Evolutionary conservation across 1,284 basidiomycete species (phyloP), one percentile per base, ranked within the genome.

Genomic region (Trichosporon ovoides): DNA sequence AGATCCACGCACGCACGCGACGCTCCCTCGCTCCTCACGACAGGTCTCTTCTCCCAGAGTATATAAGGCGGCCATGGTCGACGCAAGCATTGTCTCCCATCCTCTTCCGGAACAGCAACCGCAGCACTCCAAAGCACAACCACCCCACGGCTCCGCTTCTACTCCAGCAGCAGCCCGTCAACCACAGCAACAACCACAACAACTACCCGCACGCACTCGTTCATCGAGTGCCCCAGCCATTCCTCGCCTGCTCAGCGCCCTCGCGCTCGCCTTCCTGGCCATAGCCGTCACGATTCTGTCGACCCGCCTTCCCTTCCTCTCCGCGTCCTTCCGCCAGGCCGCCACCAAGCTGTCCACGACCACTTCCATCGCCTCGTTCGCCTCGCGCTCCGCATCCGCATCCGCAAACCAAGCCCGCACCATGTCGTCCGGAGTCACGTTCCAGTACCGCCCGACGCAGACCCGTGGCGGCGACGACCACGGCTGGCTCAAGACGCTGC

Each of bases 401-500:
- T n/a, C n/a, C n/a, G n/a, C n/a, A n/a, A 49, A 19, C 54, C 16
- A 38, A 14, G 24, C 34, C 31, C 37, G 31, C 14, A 16, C 31
- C 22, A 50, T 51, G 38, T 55, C 61, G 24, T n/a, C 31, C 3
- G 10, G 24, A 3, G 52, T 57, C 53, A 19, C 28, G 18, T 63
- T 63, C 58, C 53, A 37, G 38, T 69, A 53, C 61, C 83, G 88
- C 61, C 81, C 73, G 57, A 89, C 84, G 67, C 70, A 84, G 57
- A 83, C 87, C 50, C 82, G 91, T 40, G 91, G 90, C 9, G 78
- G 87, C 55, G 88, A 87, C 13, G 84, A 95, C 72, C 91, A 92
- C 67, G 80, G 85, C 20, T 97, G 92, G 92, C 80, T 97, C 51
- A 93, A 92, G 80, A 86, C 87, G 1, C 89, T 90, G 81, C 86